These are phyloP conservation scores for Penicillium sp. DNA, from an alignment of 2,329 filamentous ascomycete species.

Conservation along the genomic window DNA sequence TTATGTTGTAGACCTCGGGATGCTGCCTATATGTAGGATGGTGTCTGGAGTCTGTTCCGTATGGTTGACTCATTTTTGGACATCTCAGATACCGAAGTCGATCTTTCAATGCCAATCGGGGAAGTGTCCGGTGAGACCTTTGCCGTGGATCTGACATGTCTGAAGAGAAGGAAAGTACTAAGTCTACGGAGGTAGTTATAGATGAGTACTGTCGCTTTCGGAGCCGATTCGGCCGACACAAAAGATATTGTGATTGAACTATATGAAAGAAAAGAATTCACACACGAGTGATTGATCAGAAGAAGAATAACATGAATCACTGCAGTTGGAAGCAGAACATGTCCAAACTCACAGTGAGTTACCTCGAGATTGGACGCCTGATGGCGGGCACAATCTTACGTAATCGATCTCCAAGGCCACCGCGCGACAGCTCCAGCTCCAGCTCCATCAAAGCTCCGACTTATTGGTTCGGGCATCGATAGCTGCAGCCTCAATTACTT, in stretches of 20 bases:
- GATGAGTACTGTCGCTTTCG: background rate
- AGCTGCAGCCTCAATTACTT: slow-evolving; percentile 11
- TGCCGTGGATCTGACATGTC: slow-evolving; percentile 2
- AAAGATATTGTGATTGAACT: no score
- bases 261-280: no score
- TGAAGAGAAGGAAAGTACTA: background rate
- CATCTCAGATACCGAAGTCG: background rate
- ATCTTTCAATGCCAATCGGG: slow-evolving; percentile 2
- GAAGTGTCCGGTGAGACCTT: background rate
- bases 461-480: slow-evolving; percentile 7
- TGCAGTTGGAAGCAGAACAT: background rate
- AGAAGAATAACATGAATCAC: no score
- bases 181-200: background rate
- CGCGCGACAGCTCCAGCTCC: slow-evolving; percentile 19
- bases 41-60: background rate
- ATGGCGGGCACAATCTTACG: slow-evolving; percentile 5
- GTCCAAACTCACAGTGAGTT: background rate
- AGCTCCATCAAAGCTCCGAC: slow-evolving; percentile 15
- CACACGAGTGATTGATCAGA: no score
- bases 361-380: background rate
- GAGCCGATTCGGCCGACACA: no score
- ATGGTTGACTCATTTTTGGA: background rate
- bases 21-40: background rate
- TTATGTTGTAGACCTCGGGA: background rate
- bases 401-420: slow-evolving; percentile 20